Percentiles rank a stretch among this genome's conserved stretches.
These are phyloP conservation scores for Thermochaetoides thermophila DNA, from an alignment of 495 filamentous ascomycete species.

Conservation along the genomic window DNA sequence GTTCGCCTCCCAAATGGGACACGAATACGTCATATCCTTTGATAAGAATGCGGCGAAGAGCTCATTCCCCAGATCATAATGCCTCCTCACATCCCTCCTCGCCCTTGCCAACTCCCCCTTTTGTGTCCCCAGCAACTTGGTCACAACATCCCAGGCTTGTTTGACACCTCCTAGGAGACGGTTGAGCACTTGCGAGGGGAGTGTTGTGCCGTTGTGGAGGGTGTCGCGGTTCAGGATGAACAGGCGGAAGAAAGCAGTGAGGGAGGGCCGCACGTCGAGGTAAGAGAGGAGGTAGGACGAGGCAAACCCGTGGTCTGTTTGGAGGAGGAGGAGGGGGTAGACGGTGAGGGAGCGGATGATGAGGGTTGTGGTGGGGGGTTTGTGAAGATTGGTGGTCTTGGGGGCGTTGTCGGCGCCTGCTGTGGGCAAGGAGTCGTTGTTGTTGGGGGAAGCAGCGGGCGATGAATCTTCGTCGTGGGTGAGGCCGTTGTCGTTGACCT, in stretches of 20 bases:
- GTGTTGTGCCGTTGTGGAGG: constrained; percentile 42
- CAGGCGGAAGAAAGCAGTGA: constrained; percentile 52
- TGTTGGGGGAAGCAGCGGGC: too few relatives aligned
- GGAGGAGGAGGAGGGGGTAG: constrained; percentile 49
- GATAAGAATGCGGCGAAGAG: constrained; percentile 63
- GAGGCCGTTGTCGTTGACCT: too few relatives aligned
- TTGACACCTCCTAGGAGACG: too few relatives aligned
- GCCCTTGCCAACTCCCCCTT: too few relatives aligned
- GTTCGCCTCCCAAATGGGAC: constrained; percentile 45
- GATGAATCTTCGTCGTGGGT: too few relatives aligned
- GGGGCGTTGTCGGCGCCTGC: constrained; percentile 7
- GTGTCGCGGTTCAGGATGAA: constrained; percentile 48
- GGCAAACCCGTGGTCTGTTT: constrained; percentile 61
- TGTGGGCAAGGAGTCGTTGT: too few relatives aligned
- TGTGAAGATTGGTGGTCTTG: constrained; percentile 6
- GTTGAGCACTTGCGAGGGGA: too few relatives aligned
- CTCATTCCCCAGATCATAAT: constrained; percentile 62
- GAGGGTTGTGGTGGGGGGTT: constrained; percentile 1
- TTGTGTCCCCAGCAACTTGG: too few relatives aligned
- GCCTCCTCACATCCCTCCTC: constrained; percentile 52
- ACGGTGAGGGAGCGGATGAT: constrained; percentile 26
- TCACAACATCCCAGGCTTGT: too few relatives aligned
- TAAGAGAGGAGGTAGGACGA: constrained; percentile 64
- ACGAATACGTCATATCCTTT: constrained; percentile 62
- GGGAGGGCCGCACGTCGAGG: constrained; percentile 44